Evolutionary conservation across 2,329 filamentous ascomycete genomes (phyloP).

Genomic region (Colletotrichum lindemuthianum): DNA sequence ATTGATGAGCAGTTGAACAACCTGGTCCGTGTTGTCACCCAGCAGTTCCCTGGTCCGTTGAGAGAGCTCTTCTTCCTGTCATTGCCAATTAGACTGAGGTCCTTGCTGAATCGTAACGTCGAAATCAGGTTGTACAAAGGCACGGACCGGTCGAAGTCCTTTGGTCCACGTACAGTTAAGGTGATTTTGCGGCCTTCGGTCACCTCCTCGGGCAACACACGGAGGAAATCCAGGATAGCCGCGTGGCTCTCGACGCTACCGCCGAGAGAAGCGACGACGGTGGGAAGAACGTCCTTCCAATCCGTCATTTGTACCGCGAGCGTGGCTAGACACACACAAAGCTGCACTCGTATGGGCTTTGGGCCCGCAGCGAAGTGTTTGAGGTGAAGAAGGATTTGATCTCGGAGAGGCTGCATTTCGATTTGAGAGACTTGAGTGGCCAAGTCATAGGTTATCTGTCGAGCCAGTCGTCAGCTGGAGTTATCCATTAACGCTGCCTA

Average conservation of each 20-base stretch:
- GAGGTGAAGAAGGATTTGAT: constrained; percentile 84
- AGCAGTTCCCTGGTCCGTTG: constrained; percentile 88
- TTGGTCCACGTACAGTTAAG: constrained; percentile 91
- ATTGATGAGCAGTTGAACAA: constrained; percentile 86
- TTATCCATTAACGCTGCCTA: constrained; percentile 21
- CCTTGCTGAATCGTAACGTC: constrained; percentile 49
- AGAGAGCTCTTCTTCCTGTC: constrained; percentile 93
- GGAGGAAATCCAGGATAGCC: constrained; percentile 94
- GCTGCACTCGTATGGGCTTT: constrained; percentile 86
- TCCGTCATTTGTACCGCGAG: constrained; percentile 95
- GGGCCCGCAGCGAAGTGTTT: constrained; percentile 84
- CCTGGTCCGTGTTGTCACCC: constrained; percentile 88
- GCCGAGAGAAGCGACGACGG: constrained; percentile 82
- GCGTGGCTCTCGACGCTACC: constrained; percentile 81
- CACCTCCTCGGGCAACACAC: constrained; percentile 97
- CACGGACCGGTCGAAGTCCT: constrained; percentile 55
- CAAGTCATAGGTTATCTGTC: constrained; percentile 94
- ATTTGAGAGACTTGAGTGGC: constrained; percentile 81
- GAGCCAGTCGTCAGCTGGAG: constrained; percentile 17
- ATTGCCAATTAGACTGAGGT: constrained; percentile 58
- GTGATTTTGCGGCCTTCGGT: constrained; percentile 99
- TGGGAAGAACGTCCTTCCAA: constrained; percentile 92
- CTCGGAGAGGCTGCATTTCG: constrained; percentile 80
- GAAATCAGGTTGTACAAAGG: constrained; percentile 46
- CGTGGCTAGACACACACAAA: constrained; percentile 94